Base-by-base conservation (phyloP, 1,139 yeast genomes). In the Pichia terricola region DNA sequence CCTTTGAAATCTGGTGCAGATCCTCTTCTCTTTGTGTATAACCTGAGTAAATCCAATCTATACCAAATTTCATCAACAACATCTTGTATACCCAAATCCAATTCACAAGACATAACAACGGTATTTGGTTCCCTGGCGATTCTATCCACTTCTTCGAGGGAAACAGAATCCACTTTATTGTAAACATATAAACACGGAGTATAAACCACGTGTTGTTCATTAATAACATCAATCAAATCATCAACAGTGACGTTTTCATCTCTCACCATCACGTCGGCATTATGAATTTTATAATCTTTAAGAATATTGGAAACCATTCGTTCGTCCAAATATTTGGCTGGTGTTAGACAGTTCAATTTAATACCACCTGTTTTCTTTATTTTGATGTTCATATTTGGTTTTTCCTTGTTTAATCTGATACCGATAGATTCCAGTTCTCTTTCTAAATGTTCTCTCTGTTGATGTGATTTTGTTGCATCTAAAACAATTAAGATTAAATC, bases 91-190 rank as follows among this genome's bases (percentile, higher is more conserved):
- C 97, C 97, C 42, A 91, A 70, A 46, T 80, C 88, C 68, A 83
- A 67, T 57, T 84, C 94, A 63, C 96, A 94, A 30, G 95, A 85
- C 78, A 89, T 87, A 38, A 89, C 97, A 45, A 82, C 88, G 0
- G 97, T 87, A 61, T 89, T 79, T 36, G 96, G 96, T 57, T 81
- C 85, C 54, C 95, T 74, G 1, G 97, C 97, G 47, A 91, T 70
- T 44, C 95, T 69, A 63, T 91, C 96, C 45, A 87, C 86, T 60
- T 91, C 98, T 62, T 91, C 98, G 46, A 91, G 68, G 2, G 96
- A 86, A 6, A 91, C 96, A 0, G 96, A 88, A 63, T 91, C 98
- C 43, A 89, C 77, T 72, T 91, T 91, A 69, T 91, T 91, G 71
- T 88, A 91, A 28, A 86, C 95, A 59, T 91, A 91, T 34, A 91